Base-by-base conservation (phyloP, 164 flowering plant species). In the Buxus sempervirens region DNA sequence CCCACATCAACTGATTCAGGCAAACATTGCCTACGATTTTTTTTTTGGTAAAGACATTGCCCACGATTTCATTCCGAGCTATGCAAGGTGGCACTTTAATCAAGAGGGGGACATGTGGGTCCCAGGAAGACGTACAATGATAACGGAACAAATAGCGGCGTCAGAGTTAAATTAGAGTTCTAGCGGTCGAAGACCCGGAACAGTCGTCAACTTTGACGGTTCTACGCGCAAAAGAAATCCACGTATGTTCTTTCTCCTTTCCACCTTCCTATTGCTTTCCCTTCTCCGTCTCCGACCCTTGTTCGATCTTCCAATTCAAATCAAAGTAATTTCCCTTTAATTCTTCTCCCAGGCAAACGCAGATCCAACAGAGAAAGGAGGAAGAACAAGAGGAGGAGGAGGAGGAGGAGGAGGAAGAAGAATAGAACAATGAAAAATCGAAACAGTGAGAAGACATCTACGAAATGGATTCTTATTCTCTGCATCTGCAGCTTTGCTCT, bases 401-500 rank as follows among this genome's bases (percentile, higher is more conserved):
- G 7, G 38, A 32, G 7, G 38, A 32, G 7, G 38, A 32, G 7
- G 38, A 32, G 7, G 38, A 32, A 32, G 38, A 32, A 32, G 38
- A 32, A 32, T 3, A 32, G 25, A 32, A 64, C 26, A 9, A 79
- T 82, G 91, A 84, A 82, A 82, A 75, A 28, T 24, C 81, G 82
- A 18, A 64, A 45, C 77, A 70, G 70, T 28, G 70, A 67, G 48
- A 91, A 70, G 64, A 72, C 88, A 62, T 84, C 90, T 1, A 57
- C 66, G 12, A 80, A 71, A 77, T 92, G 98, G 96, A 62, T 90
- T 71, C 82, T 88, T 9, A 58, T 88, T 58, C 65, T 90, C 72
- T 90, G 91, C 75, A 45, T 85, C 63, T 70, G 64, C 55, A 86
- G 79, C 77, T 93, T 93, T 79, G 66, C 84, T 64, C 60, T 86